Base-by-base conservation (phyloP, 1,284 basidiomycete species). In the Melampsora occidentalis region DNA sequence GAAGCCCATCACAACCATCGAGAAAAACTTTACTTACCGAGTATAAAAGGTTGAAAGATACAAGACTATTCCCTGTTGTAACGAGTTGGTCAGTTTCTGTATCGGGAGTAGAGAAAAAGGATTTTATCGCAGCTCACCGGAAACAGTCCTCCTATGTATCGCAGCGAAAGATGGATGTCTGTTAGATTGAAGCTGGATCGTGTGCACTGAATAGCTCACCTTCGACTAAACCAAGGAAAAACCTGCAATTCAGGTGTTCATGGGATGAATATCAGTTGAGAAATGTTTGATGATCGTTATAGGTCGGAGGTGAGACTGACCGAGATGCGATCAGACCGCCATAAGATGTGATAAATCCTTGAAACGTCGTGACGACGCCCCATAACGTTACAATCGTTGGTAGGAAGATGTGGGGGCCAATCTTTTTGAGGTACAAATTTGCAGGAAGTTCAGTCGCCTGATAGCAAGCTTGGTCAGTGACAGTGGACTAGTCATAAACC, bases 341-440 rank as follows among this genome's bases (percentile, higher is more conserved):
- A 28, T 76, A 76, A 46, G 39, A 61, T 7, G 25, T 76, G 35
- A 76, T 49, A 62, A 76, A 69, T 5, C 72, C 72, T 69, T 76
- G 72, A 1, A 61, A n/a, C 7, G 79, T 79, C 12, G 77, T 76
- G n/a, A 80, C 65, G 39, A 78, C 59, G 7, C 80, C 80, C 79
- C 79, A 80, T n/a, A 77, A 61, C 35, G 79, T 77, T 70, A 80
- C 78, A 69, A 80, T 70, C 10, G 77, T 62, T 4, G 80, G 79
- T 18, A 80, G 66, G 64, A 77, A 80, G 57, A 80, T 76, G 49
- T 75, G 71, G 16, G 80, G 79, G 18, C 79, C 70, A 20, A 76
- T 57, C 28, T 77, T 76, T 22, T 79, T 71, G 12, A 80, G 69
- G 39, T 79, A 48, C 51, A 79, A 69, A 77, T 80, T 80, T 53